A percentile compares a stretch with the other conserved stretches of the same genome.
Evolutionary conservation across 2,329 filamentous ascomycete species (phyloP).

Genomic region (Scopulariopsis brevicaulis): DNA sequence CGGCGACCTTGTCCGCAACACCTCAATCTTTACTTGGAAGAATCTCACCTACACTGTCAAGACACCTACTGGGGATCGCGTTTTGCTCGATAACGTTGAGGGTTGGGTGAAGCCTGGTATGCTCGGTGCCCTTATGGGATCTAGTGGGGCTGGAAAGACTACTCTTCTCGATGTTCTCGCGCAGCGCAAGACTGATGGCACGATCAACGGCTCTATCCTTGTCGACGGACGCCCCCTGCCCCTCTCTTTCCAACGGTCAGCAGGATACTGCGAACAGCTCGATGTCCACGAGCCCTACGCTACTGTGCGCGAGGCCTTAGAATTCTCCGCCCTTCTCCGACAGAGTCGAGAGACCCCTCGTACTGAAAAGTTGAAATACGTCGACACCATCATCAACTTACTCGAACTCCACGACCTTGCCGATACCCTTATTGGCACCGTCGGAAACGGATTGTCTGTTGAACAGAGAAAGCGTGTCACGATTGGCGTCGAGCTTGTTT

Average conservation of each 20-base stretch:
- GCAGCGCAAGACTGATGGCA: constrained; percentile 61
- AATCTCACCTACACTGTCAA: constrained; percentile 22
- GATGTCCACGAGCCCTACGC: constrained; percentile 59
- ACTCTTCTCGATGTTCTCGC: constrained; percentile 65
- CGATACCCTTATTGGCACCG: constrained; percentile 32
- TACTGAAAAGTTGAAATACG: constrained; percentile 63
- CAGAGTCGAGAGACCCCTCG: constrained; percentile 53
- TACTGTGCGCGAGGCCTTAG: constrained; percentile 56
- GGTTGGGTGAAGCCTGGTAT: neutral
- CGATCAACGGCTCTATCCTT: constrained; percentile 59
- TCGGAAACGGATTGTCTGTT: constrained; percentile 40
- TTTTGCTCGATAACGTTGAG: neutral
- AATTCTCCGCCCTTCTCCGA: constrained; percentile 63
- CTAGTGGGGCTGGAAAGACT: constrained; percentile 65
- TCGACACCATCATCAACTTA: constrained; percentile 65
- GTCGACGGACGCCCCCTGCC: constrained; percentile 56
- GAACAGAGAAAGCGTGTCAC: constrained; percentile 45
- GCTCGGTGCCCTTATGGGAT: neutral
- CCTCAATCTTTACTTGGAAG: constrained; percentile 64
- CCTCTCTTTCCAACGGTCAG: constrained; percentile 57
- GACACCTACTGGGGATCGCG: neutral
- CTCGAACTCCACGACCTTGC: constrained; percentile 35
- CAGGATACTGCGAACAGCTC: constrained; percentile 62
- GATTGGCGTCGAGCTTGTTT: constrained; percentile 50
- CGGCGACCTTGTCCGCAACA: constrained; percentile 44